Base-by-base conservation (phyloP, 1,139 yeast genomes). In the Diutina catenulata region DNA sequence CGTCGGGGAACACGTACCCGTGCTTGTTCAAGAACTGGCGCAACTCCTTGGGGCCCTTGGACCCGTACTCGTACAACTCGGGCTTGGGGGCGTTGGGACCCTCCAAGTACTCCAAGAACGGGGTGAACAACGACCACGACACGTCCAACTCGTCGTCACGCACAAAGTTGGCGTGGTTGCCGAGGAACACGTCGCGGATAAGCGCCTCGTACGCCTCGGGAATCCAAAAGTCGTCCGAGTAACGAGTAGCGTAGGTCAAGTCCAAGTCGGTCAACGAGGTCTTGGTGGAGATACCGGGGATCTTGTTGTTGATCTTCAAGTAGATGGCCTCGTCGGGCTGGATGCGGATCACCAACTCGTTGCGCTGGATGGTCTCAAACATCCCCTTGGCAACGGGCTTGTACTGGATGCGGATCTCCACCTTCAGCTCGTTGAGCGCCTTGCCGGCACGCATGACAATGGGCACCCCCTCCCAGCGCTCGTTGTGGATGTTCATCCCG, bases 401-500 rank as follows among this genome's bases (percentile, higher is more conserved):
- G 67, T 81, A 91, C 65, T 91, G 97, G 46, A 93, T 68, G 59
- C 97, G 76, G 47, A 93, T 80, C 64, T 93, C 98, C 41, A 91
- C 98, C 67, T 87, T 83, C 41, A 87, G 80, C 53, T 81, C 91
- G 54, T 87, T 84, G 43, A 88, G 68, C 13, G 96, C 96, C 64
- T 91, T 91, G 53, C 99, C 99, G 18, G 97, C 98, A 62, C 95
- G 76, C 68, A 91, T 68, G 39, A 91, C 81, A 54, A 91, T 77
- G 41, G 99, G 99, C 37, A 91, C 97, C 50, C 96, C 96, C 47
- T 82, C 91, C 99, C 99, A 91, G 57, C 97, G 77, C 60, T 88
- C 97, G 59, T 87, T 93, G 52, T 78, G 68, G 55, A 91, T 83
- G 45, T 76, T 66, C 47, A 88, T 56, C 16, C 80, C 74, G 45